Base-by-base conservation (phyloP, 805 yeast genomes). In the Torulaspora delbrueckii region DNA sequence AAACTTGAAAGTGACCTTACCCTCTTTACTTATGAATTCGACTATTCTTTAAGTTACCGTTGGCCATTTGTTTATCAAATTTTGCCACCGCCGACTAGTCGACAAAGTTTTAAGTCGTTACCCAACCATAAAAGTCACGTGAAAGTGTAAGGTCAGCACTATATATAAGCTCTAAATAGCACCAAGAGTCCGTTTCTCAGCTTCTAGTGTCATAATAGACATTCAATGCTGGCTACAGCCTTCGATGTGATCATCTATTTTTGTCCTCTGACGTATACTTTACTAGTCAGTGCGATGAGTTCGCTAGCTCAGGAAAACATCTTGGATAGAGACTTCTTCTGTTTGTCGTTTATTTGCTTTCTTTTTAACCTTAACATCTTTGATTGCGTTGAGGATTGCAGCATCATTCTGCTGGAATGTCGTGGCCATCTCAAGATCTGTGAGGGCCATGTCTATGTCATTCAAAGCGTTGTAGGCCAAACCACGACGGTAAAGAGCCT, bases 401-500 rank as follows among this genome's bases (percentile, higher is more conserved):
- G 77, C 78, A 59, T 90, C 97, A 18, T 71, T 69, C 27, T 93
- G 95, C 27, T 82, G 77, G 32, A 76, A 65, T 45, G 72, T 67
- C 22, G 78, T 66, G 0, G 97, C 96, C 49, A 73, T 70, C 53
- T 80, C 77, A 46, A 89, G 75, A 50, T 82, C 84, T 9, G 63
- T 67, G 41, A 83, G 69, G 0, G 96, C 95, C 46, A 72, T 76
- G 25, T 83, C 91, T 43, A 80, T 82, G 59, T 86, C 82, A 59
- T 83, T 83, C 18, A 74, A 69, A 7, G 76, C 66, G 48, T 78
- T 66, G 57, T 80, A 75, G 1, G 93, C 96, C 59, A 76, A 70
- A 30, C 95, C 96, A 65, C 91, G 81, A 64, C 98, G 82, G 71
- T 82, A 90, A 36, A 78, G 69, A 0, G 96, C 97, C 71, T 90